Base-by-base conservation (phyloP, 2,329 filamentous ascomycete genomes). In the Hansfordia pulvinata region DNA sequence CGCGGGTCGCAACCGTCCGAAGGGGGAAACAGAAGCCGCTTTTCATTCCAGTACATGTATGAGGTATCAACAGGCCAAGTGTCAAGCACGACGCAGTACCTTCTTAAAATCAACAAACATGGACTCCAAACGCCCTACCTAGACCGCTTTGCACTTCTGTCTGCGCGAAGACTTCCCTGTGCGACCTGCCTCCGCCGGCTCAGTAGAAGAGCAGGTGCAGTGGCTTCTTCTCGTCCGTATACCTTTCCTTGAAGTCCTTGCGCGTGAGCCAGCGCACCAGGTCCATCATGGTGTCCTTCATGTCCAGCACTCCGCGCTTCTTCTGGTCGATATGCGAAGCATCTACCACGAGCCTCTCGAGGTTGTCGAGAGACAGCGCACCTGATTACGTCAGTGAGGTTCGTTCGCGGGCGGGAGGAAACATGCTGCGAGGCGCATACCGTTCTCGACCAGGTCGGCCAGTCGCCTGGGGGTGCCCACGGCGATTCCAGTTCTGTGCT, bases 251-350 rank as follows among this genome's bases (percentile, higher is more conserved):
- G 39, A 94, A 66, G 41, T 82, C 75, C 10, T 69, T 58, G 29
- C 73, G 64, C 18, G 76, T 68, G 26, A 98, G 57, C 46, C 93
- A 72, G 34, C 72, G 68, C 23, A 83, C 69, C 25, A 96, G 64
- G 6, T 84, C 82, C 43, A 85, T 64, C 58, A 86, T 77, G 0
- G 83, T 83, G 34, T 98, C 90, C 51, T 81, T 84, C 83, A 96
- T 94, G 46, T 96, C 90, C 50, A 93, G 72, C 36, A 98, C 72
- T 0, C 85, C 84, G 24, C 86, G 68, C 62, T 93, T 93, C 65
- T 98, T 98, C 52, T 81, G 73, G 53, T 98, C 88, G 37, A 94
- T 81, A 46, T 93, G 78, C 6, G 85, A 93, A 10, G 82, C 84
- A 53, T 98, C 90, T 17, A 96, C 68, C 7, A 96, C 71, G 18